Percentiles rank a stretch among this genome's conserved stretches.
These are phyloP conservation scores for Barnettozyma populi DNA, from an alignment of 805 yeast genomes.

Conservation along the genomic window DNA sequence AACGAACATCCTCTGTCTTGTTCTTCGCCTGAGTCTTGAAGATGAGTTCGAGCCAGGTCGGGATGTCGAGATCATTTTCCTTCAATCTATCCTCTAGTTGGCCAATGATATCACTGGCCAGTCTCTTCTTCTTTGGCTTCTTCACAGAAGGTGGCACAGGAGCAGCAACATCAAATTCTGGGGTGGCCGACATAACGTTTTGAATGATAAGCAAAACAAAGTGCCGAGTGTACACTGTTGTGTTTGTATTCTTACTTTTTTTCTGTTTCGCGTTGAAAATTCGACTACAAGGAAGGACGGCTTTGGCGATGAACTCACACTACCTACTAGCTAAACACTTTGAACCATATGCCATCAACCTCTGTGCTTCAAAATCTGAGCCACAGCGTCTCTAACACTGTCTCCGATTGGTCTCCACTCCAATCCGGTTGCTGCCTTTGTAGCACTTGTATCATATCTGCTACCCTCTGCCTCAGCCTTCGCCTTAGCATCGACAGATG, in stretches of 20 bases:
- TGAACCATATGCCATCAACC: not conserved
- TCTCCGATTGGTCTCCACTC: not conserved
- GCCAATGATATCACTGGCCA: constrained; percentile 46
- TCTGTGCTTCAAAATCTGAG: constrained; percentile 1
- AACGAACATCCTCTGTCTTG: constrained; percentile 52
- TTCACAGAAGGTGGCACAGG: constrained; percentile 1
- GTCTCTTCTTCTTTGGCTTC: constrained; percentile 17
- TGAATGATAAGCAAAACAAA: not conserved
- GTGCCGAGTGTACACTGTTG: not conserved
- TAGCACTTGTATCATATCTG: constrained; percentile 1
- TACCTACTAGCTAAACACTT: not conserved
- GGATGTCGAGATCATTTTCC: constrained; percentile 46
- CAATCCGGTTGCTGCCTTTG: constrained; percentile 1
- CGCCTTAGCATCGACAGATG: constrained; percentile 15
- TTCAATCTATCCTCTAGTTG: constrained; percentile 51
- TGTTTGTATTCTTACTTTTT: not conserved
- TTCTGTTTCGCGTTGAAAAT: not conserved
- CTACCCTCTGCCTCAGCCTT: not conserved
- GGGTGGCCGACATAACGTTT: not conserved
- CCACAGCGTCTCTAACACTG: not conserved
- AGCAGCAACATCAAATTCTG: not conserved
- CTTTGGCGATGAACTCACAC: too few species aligned
- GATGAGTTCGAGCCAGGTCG: constrained; percentile 53
- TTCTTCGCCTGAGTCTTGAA: constrained; percentile 45
- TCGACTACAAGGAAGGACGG: too few species aligned